Base-by-base conservation (phyloP, 2,329 filamentous ascomycete genomes). In the Colletotrichum higginsianum region DNA sequence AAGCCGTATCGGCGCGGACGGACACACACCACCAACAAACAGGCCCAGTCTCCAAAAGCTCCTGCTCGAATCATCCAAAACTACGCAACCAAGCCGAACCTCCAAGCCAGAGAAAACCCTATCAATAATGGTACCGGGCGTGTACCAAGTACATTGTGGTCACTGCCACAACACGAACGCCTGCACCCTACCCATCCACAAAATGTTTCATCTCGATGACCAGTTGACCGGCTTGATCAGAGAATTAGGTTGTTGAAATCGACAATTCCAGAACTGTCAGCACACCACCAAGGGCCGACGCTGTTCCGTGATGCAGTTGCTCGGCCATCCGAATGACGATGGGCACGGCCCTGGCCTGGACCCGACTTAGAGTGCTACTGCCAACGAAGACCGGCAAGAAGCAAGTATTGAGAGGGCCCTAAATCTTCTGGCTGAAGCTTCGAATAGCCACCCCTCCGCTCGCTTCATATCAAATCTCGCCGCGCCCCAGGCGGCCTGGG, bases 131-230 rank as follows among this genome's bases (percentile, higher is more conserved):
- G 23, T 63, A 46, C 52, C 30, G 44, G 44, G 21, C 23, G 26
- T 68, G 58, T 49, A 55, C 68, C 57, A 61, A 49, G 49, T 71
- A 67, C 67, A 62, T 52, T 55, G 52, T 55, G 9, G 62, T 47
- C 23, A 55, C 46, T 68, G 47, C 53, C 53, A 46, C n/a, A 40
- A 26, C 30, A 44, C 44, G 46, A 67, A 26, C 53, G 49, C 21
- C 53, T 40, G 38, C 23, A 23, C 38, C 26, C 64, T 47, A 18
- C 53, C 42, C 66, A 53, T 66, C 70, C 70, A 71, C 66, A 71
- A 61, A 66, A 61, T 71, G 61, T 72, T 72, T 72, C 55, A 61
- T 61, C 52, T 70, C 52, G 35, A 44, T 35, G 49, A 63, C 57
- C 53, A 21, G 57, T 46, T 46, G 15, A 38, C 38, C 21, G 18